phyloP scores from a whole-genome alignment of 1,284 basidiomycete genomes.

The Tilletia indica region DNA sequence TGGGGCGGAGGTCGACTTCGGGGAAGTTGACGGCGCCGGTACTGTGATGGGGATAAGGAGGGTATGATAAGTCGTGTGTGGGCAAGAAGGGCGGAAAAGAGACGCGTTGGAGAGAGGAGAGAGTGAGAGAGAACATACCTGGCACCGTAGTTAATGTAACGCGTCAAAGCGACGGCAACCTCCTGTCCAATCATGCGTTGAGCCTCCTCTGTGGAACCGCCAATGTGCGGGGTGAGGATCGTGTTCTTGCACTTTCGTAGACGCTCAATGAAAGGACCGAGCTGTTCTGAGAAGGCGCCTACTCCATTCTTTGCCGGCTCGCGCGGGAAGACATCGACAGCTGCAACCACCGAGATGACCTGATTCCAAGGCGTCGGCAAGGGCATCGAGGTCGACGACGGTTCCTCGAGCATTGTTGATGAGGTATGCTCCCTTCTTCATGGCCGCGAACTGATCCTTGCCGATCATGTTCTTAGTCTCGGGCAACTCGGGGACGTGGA shows the following conservation, averaged over 20 bases:
- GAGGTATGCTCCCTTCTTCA: constrained; percentile 93
- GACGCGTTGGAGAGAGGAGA: not conserved
- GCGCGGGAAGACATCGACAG: constrained; percentile 89
- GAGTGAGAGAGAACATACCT: not conserved
- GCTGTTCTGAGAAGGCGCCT: constrained; percentile 27
- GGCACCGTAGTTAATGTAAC: constrained; percentile 87
- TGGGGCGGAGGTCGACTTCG: constrained; percentile 93
- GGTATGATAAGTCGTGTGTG: not conserved
- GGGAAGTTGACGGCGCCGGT: constrained; percentile 97
- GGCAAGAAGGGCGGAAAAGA: constrained; percentile 5
- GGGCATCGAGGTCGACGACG: constrained; percentile 90
- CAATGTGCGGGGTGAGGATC: constrained; percentile 76
- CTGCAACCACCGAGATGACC: constrained; percentile 85
- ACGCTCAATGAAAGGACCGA: constrained; percentile 24
- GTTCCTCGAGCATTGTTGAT: constrained; percentile 96
- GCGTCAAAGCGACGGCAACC: constrained; percentile 77
- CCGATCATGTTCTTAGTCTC: constrained; percentile 96
- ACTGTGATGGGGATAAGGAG: constrained; percentile 60
- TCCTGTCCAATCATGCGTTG: constrained; percentile 97
- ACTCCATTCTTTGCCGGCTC: constrained; percentile 86
- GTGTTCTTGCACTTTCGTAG: constrained; percentile 48
- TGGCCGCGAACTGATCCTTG: constrained; percentile 71
- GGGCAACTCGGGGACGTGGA: constrained; percentile 93
- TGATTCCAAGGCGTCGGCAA: constrained; percentile 76
- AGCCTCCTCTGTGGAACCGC: constrained; percentile 97